Base-by-base conservation (phyloP, 2,329 filamentous ascomycete species). In the Blastomyces emzantsi region DNA sequence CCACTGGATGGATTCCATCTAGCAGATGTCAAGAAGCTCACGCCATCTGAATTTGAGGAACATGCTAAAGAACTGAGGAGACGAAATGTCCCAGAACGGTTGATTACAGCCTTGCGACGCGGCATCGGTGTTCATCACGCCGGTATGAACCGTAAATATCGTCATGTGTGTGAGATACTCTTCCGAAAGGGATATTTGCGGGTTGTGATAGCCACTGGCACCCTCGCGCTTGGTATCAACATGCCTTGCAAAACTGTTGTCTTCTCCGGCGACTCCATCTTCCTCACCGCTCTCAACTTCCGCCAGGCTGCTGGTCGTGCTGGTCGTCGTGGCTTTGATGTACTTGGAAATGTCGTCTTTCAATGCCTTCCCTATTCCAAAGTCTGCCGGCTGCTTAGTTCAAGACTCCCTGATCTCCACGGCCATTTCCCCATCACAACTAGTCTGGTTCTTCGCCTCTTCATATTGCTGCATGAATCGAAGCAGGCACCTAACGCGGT, bases 231-330 rank as follows among this genome's bases (percentile, higher is more conserved):
- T 5, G 90, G 90, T 77, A 88, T 93, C 77, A 93, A 90, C 69
- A 90, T 90, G 87, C 90, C 90, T 11, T 92, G 89, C 73, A 90
- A 90, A 73, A 93, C 89, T 0, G 88, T 92, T 0, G 84, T 91
- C 1, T 93, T 93, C 72, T 82, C 81, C 19, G 88, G 88, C 0
- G 89, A 92, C 71, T 90, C 86, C 0, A 80, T 89, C 2, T 91
- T 84, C 70, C 76, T 93, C 54, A 90, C 88, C 0, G 84, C 89
- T 0, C 82, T 92, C 61, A 90, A 90, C 72, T 93, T 88, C 73
- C 84, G 88, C 9, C 90, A 93, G 73, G 88, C 85, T 8, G 85
- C 89, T 63, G 89, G 90, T 74, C 86, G 89, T 80, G 87, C 90
- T 41, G 90, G 90, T 67, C 86, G 90, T 74, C 84, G 90, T 77